Conservation (phyloP, 805 yeast genomes). For the Candida tibetensis region DNA sequence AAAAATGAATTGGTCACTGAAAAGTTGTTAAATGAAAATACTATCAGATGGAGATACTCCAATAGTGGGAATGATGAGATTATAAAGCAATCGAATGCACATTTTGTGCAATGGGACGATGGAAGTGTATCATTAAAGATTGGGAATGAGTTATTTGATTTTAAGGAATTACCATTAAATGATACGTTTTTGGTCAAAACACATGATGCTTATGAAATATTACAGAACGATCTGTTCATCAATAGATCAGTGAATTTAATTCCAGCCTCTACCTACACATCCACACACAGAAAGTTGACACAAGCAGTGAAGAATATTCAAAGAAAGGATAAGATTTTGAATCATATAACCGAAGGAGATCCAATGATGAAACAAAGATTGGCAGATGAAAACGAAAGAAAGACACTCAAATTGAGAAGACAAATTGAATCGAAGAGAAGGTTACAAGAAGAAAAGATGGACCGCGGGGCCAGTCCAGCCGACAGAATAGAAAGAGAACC, state of each 20-base stretch:
- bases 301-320: conserved; percentile 57
- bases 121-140: conserved; percentile 82
- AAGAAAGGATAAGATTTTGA: conserved; percentile 47
- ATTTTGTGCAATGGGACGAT: conserved; percentile 91
- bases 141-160: conserved; percentile 86
- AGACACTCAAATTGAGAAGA: conserved; percentile 60
- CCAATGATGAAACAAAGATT: conserved; percentile 67
- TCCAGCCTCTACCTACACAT: conserved; percentile 88
- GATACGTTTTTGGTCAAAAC: conserved; percentile 73
- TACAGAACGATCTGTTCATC: conserved; percentile 66
- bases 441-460: conserved; percentile 57
- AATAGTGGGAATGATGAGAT: conserved; percentile 68
- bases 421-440: conserved; percentile 61
- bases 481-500: conserved; percentile 27
- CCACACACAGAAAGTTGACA: conserved; percentile 77
- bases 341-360: conserved; percentile 56
- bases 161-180: conserved; percentile 57
- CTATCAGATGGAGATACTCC: conserved; percentile 92
- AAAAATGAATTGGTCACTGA: conserved; percentile 52
- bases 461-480: conserved; percentile 41
- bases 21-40: conserved; percentile 71
- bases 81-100: conserved; percentile 83
- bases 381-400: conserved; percentile 60
- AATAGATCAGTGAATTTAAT: conserved; percentile 67
- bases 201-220: conserved; percentile 67